Evolutionary conservation across 257 asterid genomes (phyloP), one percentile per base, ranked within the genome.

Genomic region (Buddleja alternifolia): DNA sequence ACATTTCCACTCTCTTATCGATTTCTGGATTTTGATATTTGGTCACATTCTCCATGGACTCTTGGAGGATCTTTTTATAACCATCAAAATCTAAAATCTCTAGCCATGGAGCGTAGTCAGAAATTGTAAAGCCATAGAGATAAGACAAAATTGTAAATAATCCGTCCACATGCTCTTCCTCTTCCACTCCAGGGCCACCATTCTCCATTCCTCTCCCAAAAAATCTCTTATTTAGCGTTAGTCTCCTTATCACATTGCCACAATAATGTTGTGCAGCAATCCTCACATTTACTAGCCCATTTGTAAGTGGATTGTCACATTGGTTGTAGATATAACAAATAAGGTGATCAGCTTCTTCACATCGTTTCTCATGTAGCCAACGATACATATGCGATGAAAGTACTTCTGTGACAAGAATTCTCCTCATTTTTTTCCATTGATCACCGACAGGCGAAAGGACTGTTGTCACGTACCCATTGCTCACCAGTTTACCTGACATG

Each of bases 101-200:
- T 12, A 83, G 45, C 29, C 73, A 75, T 0, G 83, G 76, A 54
- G 53, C 25, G 47, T 54, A 83, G 44, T 80, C 85, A 7, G 76
- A 57, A 7, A 83, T 32, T 2, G 67, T 64, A 32, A 77, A 74
- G 0, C 65, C 71, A 52, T 72, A 47, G 0, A 61, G 4, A 21
- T 47, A 14, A 0, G 8, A 3, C 1, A 81, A 12, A 6, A 74
- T 32, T 8, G 55, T 55, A 20, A 77, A 73, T 1, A 79, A 0
- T 0, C 68, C 76, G 10, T 40, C 68, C 14, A 82, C 40, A 1
- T 76, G 77, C 50, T 76, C 82, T 16, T 17, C 67, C 45, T 82
- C 86, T 24, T 75, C 83, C 0, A 21, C 0, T 9, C 86, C 83
- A 0, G 81, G 81, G 39, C 77, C 82, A 12, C 85, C 85, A 23